These are phyloP conservation scores for Tuber aestivum DNA, from an alignment of 495 filamentous ascomycete genomes.

Conservation along the genomic window DNA sequence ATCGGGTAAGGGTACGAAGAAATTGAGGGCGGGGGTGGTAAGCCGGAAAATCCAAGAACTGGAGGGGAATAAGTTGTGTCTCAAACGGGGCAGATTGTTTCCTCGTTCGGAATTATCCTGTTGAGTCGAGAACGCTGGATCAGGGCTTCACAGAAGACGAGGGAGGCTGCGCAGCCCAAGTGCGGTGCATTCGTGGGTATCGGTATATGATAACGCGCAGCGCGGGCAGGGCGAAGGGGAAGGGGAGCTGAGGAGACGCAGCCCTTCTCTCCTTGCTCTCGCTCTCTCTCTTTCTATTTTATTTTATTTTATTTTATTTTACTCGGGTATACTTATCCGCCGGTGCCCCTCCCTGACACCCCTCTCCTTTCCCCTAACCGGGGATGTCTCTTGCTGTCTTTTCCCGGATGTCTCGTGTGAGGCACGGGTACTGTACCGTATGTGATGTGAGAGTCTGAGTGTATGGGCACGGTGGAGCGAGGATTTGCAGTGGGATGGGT, in stretches of 20 bases:
- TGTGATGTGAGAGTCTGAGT: neutral
- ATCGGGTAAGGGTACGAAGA: neutral
- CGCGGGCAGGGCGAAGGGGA: neutral
- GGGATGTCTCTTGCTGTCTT: neutral
- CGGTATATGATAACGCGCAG: neutral
- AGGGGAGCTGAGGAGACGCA: neutral
- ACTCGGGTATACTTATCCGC: neutral
- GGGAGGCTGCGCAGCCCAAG: neutral
- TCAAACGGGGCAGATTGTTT: neutral
- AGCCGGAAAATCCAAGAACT: neutral
- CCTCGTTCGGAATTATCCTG: neutral
- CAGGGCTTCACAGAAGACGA: neutral
- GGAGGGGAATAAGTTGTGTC: neutral
- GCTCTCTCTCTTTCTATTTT: neutral
- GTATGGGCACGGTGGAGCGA: neutral
- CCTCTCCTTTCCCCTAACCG: neutral
- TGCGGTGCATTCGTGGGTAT: neutral
- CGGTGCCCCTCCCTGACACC: neutral
- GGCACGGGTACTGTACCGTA: neutral
- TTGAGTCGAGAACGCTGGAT: neutral
- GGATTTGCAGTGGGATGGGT: neutral
- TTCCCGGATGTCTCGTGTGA: neutral
- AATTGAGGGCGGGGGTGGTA: neutral
- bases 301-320: neutral
- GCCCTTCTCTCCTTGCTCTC: neutral